Evolutionary conservation across 345 rosid genomes (phyloP).

Genomic region (Hypericum androsaemum): DNA sequence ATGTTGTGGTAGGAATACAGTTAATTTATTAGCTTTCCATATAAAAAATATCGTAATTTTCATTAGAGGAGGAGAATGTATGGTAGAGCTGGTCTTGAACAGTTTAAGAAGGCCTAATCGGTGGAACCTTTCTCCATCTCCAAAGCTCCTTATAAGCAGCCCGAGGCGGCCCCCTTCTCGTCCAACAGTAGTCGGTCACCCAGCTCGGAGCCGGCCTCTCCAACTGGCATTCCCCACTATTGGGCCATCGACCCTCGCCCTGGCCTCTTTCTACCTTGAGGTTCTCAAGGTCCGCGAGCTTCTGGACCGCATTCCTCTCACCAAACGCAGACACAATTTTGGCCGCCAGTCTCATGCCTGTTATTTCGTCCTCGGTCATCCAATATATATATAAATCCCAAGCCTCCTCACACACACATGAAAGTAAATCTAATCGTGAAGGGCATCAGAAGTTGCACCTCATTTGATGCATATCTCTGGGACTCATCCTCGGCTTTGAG

Average conservation of each 20-base stretch:
- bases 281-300: conserved; percentile 83
- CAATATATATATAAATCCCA: too few species aligned
- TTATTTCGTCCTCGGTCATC: conserved; percentile 81
- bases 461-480: too few species aligned
- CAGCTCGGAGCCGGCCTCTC: conserved; percentile 82
- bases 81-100: conserved; percentile 81
- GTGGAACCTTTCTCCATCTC: conserved; percentile 70
- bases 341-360: conserved; percentile 80
- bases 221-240: conserved; percentile 85
- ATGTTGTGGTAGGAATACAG: too few species aligned
- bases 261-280: conserved; percentile 75
- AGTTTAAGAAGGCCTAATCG: conserved; percentile 83
- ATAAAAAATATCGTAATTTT: not conserved
- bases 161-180: conserved; percentile 38
- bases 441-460: too few species aligned
- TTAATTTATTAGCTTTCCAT: too few species aligned
- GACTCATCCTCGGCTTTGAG: too few species aligned
- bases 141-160: conserved; percentile 22
- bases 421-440: too few species aligned
- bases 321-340: conserved; percentile 67
- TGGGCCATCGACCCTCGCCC: conserved; percentile 90
- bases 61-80: conserved; percentile 44
- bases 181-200: conserved; percentile 37
- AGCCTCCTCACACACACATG: too few species aligned
- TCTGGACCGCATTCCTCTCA: conserved; percentile 63